phyloP scores from a whole-genome alignment of 2,329 filamentous ascomycete genomes.

The Verticillium albo-atrum region DNA sequence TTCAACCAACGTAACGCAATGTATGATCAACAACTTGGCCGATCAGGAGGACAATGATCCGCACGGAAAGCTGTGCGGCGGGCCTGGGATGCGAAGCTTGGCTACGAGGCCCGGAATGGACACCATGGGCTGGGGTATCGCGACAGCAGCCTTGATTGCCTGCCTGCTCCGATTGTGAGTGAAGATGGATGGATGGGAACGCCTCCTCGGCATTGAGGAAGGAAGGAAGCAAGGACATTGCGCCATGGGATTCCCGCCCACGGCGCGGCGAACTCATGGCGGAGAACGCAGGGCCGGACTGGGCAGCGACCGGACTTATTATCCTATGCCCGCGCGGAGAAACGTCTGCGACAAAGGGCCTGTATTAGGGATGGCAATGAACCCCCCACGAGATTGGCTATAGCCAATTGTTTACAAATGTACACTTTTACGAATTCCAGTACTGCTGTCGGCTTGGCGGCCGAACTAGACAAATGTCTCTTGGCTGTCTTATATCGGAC shows the following conservation, averaged over 20 bases:
- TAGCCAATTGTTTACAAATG: background rate
- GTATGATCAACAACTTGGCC: background rate
- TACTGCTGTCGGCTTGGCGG: background rate
- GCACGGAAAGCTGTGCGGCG: background rate
- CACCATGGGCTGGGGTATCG: background rate
- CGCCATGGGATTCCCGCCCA: too few relatives aligned
- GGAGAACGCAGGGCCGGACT: background rate
- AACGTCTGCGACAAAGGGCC: background rate
- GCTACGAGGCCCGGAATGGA: background rate
- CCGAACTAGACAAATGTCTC: background rate
- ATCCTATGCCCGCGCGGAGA: background rate
- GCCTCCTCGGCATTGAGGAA: too few relatives aligned
- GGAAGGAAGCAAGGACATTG: too few relatives aligned
- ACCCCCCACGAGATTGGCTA: background rate
- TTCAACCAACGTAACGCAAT: slow-evolving; percentile 2
- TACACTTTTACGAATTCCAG: background rate
- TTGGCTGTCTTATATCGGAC: background rate
- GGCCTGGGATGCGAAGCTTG: background rate
- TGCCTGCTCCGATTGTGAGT: background rate
- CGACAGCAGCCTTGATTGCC: background rate
- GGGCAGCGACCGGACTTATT: background rate
- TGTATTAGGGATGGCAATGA: background rate
- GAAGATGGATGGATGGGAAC: background rate
- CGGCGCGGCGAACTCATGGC: background rate
- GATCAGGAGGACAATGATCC: background rate